These are phyloP conservation scores for Oenanthe javanica DNA, from an alignment of 140 eudicot species.

Conservation along the genomic window DNA sequence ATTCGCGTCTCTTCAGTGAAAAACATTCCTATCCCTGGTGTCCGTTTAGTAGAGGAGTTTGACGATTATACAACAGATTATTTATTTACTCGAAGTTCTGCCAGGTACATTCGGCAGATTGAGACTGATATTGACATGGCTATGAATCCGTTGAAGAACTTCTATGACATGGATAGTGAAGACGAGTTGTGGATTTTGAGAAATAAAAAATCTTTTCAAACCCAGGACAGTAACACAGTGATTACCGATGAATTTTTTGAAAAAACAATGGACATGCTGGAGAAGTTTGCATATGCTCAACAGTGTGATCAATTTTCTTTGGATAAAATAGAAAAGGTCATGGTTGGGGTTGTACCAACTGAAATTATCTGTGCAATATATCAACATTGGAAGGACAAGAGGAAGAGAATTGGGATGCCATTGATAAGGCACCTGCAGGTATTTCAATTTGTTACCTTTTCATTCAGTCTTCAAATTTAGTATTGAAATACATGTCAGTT, in stretches of 20 bases:
- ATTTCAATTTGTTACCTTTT: conserved; percentile 4
- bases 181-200: conserved; percentile 72
- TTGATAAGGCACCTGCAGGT: conserved; percentile 86
- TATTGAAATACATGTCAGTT: neutral
- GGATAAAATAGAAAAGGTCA: conserved; percentile 55
- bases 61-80: conserved; percentile 29
- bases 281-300: conserved; percentile 68
- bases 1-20: conserved; percentile 78
- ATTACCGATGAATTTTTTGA: conserved; percentile 67
- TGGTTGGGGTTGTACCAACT: conserved; percentile 44
- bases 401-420: conserved; percentile 75
- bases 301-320: conserved; percentile 48
- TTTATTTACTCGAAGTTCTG: conserved; percentile 36
- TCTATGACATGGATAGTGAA: conserved; percentile 94
- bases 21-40: conserved; percentile 95
- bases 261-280: conserved; percentile 75
- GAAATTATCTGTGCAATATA: conserved; percentile 46
- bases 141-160: conserved; percentile 51
- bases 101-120: conserved; percentile 63
- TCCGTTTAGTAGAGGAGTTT: conserved; percentile 51
- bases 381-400: conserved; percentile 68
- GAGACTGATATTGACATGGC: conserved; percentile 86
- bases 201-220: conserved; percentile 14
- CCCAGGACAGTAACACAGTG: conserved; percentile 26
- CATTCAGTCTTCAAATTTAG: neutral